Evolutionary conservation across 441 rosid genomes (phyloP).

Genomic region (Flueggea neowawraea): DNA sequence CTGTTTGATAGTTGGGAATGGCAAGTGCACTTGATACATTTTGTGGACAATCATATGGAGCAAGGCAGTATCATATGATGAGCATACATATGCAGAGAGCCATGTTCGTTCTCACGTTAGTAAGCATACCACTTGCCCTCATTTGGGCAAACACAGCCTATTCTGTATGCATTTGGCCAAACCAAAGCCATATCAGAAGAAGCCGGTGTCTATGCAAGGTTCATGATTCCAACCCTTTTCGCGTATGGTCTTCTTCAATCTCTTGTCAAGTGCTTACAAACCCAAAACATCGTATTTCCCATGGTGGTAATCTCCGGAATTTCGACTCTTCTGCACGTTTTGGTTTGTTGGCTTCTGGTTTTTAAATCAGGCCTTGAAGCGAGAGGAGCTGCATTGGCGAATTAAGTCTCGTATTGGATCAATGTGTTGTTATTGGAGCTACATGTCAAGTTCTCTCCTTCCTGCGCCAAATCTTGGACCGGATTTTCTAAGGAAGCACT

Average conservation of each 20-base stretch:
- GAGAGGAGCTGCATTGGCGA: conserved; percentile 64
- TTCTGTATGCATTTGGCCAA: conserved; percentile 37
- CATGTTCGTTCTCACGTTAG: conserved; percentile 39
- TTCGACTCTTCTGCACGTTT: conserved; percentile 37
- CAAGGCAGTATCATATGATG: conserved; percentile 42
- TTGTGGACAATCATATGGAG: conserved; percentile 60
- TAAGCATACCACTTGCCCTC: conserved; percentile 47
- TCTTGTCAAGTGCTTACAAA: conserved; percentile 54
- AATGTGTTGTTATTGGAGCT: conserved; percentile 45
- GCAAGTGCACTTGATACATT: conserved; percentile 54
- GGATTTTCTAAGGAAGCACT: conserved; percentile 65
- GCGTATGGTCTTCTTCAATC: conserved; percentile 64
- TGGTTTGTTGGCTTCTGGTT: conserved; percentile 55
- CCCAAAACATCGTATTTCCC: conserved; percentile 59
- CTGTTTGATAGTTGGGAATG: conserved; percentile 43
- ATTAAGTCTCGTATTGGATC: conserved; percentile 51
- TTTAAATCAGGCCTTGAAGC: conserved; percentile 45
- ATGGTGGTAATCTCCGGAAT: conserved; percentile 51
- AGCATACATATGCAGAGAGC: conserved; percentile 66
- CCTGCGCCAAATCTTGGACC: conserved; percentile 47
- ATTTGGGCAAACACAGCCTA: conserved; percentile 47
- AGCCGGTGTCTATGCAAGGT: conserved; percentile 50
- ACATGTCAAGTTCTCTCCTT: conserved; percentile 56
- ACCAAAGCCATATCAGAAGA: conserved; percentile 28
- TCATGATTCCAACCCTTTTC: conserved; percentile 60